phyloP scores from a whole-genome alignment of 169 alveolate genomes.

The Perkinsus chesapeaki region DNA sequence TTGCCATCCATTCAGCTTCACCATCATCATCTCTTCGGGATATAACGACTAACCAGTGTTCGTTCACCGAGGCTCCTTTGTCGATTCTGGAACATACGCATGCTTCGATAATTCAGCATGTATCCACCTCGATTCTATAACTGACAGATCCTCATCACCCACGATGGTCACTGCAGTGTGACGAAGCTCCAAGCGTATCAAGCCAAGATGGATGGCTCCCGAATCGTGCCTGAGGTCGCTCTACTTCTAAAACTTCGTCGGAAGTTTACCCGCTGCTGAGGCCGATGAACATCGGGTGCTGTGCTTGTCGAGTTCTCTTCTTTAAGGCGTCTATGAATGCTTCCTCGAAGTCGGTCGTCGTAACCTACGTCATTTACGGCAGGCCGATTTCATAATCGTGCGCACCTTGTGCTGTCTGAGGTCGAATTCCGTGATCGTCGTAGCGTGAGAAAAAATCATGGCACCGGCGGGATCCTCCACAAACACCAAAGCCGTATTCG shows the following conservation, averaged over 20 bases:
- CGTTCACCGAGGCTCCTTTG: not conserved
- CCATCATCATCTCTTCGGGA: not conserved
- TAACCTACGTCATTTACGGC: too few relatives aligned
- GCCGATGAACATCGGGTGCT: conserved; percentile 2
- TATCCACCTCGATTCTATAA: not conserved
- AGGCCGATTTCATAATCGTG: too few relatives aligned
- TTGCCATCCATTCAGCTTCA: not conserved
- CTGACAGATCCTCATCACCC: not conserved
- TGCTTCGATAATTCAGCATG: not conserved
- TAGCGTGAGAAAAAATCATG: not conserved
- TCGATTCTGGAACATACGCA: not conserved
- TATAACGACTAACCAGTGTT: not conserved
- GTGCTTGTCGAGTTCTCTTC: not conserved
- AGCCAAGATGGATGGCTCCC: conserved; percentile 24
- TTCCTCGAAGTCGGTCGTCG: not conserved
- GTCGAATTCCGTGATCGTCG: not conserved
- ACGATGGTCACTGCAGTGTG: conserved; percentile 2
- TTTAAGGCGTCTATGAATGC: not conserved
- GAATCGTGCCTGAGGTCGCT: conserved; percentile 1
- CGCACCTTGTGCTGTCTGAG: conserved; percentile 1
- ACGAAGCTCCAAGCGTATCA: not conserved
- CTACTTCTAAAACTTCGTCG: too few relatives aligned
- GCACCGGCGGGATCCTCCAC: not conserved
- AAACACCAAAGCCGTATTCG: not conserved
- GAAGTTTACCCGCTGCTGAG: not conserved